Conservation (phyloP, 257 asterid species). For the Solanum pennellii region DNA sequence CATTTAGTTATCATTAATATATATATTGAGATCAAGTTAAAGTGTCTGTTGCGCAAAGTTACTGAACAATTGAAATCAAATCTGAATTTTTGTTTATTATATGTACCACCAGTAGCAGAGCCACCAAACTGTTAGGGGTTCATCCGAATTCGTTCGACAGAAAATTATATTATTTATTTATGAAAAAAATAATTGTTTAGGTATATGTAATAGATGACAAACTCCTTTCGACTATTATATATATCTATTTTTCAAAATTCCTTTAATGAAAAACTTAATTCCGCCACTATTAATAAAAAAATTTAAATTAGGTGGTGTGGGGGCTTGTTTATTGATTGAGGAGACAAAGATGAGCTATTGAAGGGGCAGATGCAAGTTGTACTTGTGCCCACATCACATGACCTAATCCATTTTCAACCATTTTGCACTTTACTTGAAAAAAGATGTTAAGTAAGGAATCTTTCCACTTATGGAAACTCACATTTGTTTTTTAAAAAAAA, state of each 20-base stretch:
- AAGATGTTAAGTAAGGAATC: constrained; percentile 9
- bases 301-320: background rate
- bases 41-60: background rate
- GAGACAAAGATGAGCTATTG: background rate
- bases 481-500: background rate
- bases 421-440: constrained; percentile 8
- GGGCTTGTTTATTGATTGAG: background rate
- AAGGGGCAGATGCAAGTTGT: constrained; percentile 5
- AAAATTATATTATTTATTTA: no score
- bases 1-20: background rate
- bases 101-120: background rate
- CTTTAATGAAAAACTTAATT: no score
- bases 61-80: no score
- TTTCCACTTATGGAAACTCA: constrained; percentile 23
- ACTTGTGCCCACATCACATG: constrained; percentile 12
- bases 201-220: no score
- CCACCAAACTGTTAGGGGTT: no score
- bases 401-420: constrained; percentile 1
- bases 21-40: background rate
- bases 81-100: background rate
- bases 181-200: no score
- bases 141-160: no score
- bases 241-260: no score
- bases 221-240: no score
- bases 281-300: no score